phyloP scores from a whole-genome alignment of 2,329 filamentous ascomycete genomes.

The Fusarium hainanense region DNA sequence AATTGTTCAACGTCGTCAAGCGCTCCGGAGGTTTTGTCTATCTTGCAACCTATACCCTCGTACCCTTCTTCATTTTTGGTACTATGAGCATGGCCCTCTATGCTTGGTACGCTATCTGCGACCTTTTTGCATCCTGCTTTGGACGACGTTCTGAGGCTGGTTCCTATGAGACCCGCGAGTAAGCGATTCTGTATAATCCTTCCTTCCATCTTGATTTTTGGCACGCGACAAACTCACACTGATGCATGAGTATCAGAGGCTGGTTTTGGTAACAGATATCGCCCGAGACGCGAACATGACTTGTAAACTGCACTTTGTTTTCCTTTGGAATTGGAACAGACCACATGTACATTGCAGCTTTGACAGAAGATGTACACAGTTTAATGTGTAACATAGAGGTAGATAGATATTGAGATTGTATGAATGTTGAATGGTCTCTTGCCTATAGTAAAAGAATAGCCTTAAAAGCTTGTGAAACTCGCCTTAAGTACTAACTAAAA shows the following conservation, averaged over 20 bases:
- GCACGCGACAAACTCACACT: neutral
- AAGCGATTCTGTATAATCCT: neutral
- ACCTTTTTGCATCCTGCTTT: constrained; percentile 13
- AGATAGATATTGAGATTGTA: neutral
- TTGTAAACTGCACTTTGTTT: neutral
- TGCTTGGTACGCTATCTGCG: constrained; percentile 26
- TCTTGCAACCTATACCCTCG: constrained; percentile 51
- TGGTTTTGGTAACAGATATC: neutral
- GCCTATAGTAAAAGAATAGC: neutral
- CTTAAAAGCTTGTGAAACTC: neutral
- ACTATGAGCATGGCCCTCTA: constrained; percentile 47
- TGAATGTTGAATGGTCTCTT: neutral
- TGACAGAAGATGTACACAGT: neutral
- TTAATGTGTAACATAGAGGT: neutral
- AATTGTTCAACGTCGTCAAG: constrained; percentile 55
- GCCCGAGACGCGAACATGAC: neutral
- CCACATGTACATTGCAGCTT: neutral
- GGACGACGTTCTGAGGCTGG: neutral
- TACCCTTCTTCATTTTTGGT: constrained; percentile 53
- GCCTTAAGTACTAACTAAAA: neutral
- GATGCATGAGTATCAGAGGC: neutral
- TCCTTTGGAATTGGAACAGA: neutral
- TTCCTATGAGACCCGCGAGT: neutral
- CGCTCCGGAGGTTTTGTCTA: constrained; percentile 53
- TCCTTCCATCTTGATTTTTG: neutral